These are phyloP conservation scores for Neofusicoccum umdonicola DNA, from an alignment of 2,329 filamentous ascomycete species.

Conservation along the genomic window DNA sequence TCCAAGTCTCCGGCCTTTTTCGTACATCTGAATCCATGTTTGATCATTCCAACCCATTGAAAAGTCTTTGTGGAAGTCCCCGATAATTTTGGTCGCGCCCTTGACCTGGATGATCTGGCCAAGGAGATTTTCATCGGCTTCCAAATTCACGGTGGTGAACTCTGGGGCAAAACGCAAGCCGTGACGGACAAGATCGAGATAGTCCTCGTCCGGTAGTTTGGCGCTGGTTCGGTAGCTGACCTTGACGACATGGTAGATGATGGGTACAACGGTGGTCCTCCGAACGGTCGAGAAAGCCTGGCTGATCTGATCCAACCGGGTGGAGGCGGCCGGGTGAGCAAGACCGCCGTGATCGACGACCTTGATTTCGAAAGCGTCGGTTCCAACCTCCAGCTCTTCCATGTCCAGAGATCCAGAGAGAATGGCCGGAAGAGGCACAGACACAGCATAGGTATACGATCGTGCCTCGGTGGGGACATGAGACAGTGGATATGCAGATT, in stretches of 20 bases:
- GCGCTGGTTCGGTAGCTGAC: slow-evolving; percentile 20
- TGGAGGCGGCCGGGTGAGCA: slow-evolving; percentile 6
- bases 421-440: slow-evolving; percentile 59
- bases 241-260: slow-evolving; percentile 40
- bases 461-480: slow-evolving; percentile 59
- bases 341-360: slow-evolving; percentile 44
- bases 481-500: slow-evolving; percentile 65
- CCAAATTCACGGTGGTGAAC: slow-evolving; percentile 57
- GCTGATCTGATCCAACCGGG: slow-evolving; percentile 48
- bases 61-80: slow-evolving; percentile 48
- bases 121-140: slow-evolving; percentile 35
- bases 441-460: slow-evolving; percentile 66
- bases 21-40: slow-evolving; percentile 57
- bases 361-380: slow-evolving; percentile 63
- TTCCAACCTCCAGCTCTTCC: slow-evolving; percentile 64
- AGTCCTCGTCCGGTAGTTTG: slow-evolving; percentile 33
- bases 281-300: slow-evolving; percentile 60
- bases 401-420: slow-evolving; percentile 56
- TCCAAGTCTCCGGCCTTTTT: slow-evolving; percentile 53
- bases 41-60: slow-evolving; percentile 56
- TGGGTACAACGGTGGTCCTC: slow-evolving; percentile 56
- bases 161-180: slow-evolving; percentile 62
- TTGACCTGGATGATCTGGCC: slow-evolving; percentile 50
- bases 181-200: slow-evolving; percentile 59
- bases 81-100: slow-evolving; percentile 62